Percentiles rank a stretch among this genome's conserved stretches.
These are phyloP conservation scores for Simplicillium aogashimaense DNA, from an alignment of 2,329 filamentous ascomycete species.

Conservation along the genomic window DNA sequence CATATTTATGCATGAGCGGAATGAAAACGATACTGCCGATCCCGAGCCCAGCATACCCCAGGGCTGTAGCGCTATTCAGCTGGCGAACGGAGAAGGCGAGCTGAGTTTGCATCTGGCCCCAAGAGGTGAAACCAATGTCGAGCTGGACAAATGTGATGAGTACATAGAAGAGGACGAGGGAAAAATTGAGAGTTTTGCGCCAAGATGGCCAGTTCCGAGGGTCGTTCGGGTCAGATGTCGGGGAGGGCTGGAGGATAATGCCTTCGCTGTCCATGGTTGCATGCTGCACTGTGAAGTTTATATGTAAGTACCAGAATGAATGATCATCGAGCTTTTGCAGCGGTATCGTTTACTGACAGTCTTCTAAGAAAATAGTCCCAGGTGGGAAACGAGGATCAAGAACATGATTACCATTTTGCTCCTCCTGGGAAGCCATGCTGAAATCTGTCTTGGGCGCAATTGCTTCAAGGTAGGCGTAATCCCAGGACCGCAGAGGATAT, in stretches of 20 bases:
- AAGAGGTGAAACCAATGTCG: conserved; percentile 11
- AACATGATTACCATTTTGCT: too few species aligned
- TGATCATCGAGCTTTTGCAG: too few species aligned
- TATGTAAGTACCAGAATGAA: too few species aligned
- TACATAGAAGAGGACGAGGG: background rate
- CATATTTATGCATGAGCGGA: conserved; percentile 34
- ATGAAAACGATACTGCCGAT: conserved; percentile 31
- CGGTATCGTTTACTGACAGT: too few species aligned
- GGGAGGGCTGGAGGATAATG: conserved; percentile 4
- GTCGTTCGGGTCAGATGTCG: conserved; percentile 6
- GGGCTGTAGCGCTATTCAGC: conserved; percentile 34
- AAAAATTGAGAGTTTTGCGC: background rate
- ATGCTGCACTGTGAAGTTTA: too few species aligned
- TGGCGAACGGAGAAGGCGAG: conserved; percentile 27
- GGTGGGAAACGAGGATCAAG: too few species aligned
- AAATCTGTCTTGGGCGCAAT: too few species aligned
- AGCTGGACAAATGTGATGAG: background rate
- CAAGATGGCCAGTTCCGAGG: background rate
- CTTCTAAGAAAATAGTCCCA: too few species aligned
- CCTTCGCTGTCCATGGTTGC: too few species aligned
- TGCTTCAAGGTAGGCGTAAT: too few species aligned
- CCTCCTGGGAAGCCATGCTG: too few species aligned
- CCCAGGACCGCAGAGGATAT: too few species aligned
- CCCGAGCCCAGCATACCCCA: conserved; percentile 27
- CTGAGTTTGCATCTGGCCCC: conserved; percentile 29